Conservation (phyloP, 352 stramenopile genomes). For the Phytophthora aleatoria region DNA sequence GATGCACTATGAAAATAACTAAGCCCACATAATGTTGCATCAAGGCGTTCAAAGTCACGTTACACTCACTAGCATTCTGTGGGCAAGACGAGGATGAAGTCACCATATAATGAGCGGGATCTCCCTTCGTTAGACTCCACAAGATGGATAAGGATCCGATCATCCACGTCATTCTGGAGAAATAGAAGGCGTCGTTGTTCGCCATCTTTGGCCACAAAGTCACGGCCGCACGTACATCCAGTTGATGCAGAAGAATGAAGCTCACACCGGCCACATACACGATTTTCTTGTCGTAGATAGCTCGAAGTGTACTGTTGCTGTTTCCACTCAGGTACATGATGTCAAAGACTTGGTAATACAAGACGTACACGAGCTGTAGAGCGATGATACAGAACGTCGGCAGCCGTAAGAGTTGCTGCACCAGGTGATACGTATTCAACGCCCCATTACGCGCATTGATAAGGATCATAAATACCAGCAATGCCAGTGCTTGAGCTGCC, state of each 20-base stretch:
- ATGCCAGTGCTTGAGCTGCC: conserved; percentile 35
- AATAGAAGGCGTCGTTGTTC: conserved; percentile 50
- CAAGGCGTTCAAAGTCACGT: conserved; percentile 19
- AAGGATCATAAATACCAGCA: conserved; percentile 39
- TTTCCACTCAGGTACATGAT: conserved; percentile 32
- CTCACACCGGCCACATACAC: conserved; percentile 38
- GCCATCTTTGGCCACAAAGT: conserved; percentile 48
- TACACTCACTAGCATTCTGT: conserved; percentile 35
- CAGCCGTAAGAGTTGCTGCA: conserved; percentile 40
- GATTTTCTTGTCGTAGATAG: conserved; percentile 42
- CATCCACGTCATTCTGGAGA: conserved; percentile 42
- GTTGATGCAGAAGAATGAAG: conserved; percentile 43
- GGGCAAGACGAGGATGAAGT: conserved; percentile 22
- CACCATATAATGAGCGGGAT: conserved; percentile 32
- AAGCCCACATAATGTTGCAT: conserved; percentile 39
- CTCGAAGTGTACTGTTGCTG: conserved; percentile 19
- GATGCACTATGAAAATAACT: conserved; percentile 32
- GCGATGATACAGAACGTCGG: conserved; percentile 46
- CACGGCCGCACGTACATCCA: conserved; percentile 41
- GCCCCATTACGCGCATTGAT: conserved; percentile 30
- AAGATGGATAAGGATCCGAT: conserved; percentile 27
- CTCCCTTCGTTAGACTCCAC: conserved; percentile 26
- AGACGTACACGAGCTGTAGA: conserved; percentile 41
- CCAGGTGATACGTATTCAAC: conserved; percentile 36
- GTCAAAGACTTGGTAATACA: conserved; percentile 52